These are phyloP conservation scores for Globisporangium barbulae DNA, from an alignment of 352 stramenopile species.

Conservation along the genomic window DNA sequence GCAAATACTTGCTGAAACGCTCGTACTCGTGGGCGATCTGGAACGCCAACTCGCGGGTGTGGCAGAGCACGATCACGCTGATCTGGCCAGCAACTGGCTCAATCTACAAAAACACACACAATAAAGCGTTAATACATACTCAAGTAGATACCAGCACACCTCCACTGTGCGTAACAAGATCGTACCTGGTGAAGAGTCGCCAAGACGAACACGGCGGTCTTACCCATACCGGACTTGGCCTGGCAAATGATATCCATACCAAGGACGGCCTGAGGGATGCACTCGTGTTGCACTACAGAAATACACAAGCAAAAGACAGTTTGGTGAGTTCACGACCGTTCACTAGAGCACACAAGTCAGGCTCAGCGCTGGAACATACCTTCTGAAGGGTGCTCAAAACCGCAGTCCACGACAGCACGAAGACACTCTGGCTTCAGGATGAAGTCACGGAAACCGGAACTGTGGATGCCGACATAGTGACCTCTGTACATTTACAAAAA, in stretches of 20 bases:
- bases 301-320: conserved; percentile 10
- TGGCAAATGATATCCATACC: conserved; percentile 99
- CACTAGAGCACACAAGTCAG: background rate
- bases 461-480: conserved; percentile 99
- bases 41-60: conserved; percentile 99
- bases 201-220: conserved; percentile 99
- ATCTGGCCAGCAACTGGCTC: conserved; percentile 92
- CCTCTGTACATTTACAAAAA: conserved; percentile 72
- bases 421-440: conserved; percentile 99
- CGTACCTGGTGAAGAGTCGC: conserved; percentile 98
- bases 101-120: conserved; percentile 41
- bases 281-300: conserved; percentile 95
- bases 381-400: conserved; percentile 99
- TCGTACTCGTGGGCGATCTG: conserved; percentile 99
- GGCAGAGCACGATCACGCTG: conserved; percentile 97
- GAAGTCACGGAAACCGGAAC: conserved; percentile 99
- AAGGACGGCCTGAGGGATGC: conserved; percentile 99
- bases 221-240: conserved; percentile 99
- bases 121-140: background rate
- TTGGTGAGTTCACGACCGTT: conserved; percentile 16
- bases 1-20: conserved; percentile 98
- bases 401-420: conserved; percentile 98
- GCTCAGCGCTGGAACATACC: conserved; percentile 43
- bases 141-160: background rate
- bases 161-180: background rate